phyloP scores from a whole-genome alignment of 495 filamentous ascomycete genomes.

The Extremus antarcticus region DNA sequence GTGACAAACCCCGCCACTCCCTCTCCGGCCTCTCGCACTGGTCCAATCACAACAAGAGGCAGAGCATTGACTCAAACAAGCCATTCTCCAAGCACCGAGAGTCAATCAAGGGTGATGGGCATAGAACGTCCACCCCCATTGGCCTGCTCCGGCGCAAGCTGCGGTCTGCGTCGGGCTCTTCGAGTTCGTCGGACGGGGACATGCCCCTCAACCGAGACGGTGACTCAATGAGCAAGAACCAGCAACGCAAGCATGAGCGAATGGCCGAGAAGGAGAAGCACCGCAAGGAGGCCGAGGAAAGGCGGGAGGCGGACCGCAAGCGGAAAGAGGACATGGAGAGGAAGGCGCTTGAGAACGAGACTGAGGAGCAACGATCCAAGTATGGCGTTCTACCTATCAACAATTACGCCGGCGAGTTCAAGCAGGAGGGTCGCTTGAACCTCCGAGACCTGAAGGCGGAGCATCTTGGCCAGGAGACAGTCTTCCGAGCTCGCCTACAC shows the following conservation, averaged over 20 bases:
- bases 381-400: conserved; percentile 32
- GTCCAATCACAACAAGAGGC: background rate
- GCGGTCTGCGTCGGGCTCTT: conserved; percentile 9
- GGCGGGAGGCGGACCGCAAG: conserved; percentile 22
- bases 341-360: conserved; percentile 26
- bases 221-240: conserved; percentile 31
- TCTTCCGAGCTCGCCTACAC: conserved; percentile 74
- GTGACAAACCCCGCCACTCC: background rate
- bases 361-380: conserved; percentile 24
- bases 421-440: conserved; percentile 30
- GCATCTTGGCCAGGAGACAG: conserved; percentile 61
- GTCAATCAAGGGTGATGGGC: conserved; percentile 10
- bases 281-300: conserved; percentile 24
- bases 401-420: conserved; percentile 31
- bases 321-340: conserved; percentile 27
- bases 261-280: conserved; percentile 25
- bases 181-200: conserved; percentile 14
- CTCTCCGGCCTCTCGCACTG: background rate
- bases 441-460: conserved; percentile 20
- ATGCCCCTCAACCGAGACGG: conserved; percentile 31
- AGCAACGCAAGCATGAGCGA: conserved; percentile 31
- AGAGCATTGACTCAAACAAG: background rate
- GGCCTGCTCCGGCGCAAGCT: conserved; percentile 12
- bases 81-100: too few species aligned
- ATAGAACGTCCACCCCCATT: conserved; percentile 4